A percentile compares a stretch with the other conserved stretches of the same genome.
Conservation (phyloP, 768 basidiomycete genomes). For the Mycena polygramma region DNA sequence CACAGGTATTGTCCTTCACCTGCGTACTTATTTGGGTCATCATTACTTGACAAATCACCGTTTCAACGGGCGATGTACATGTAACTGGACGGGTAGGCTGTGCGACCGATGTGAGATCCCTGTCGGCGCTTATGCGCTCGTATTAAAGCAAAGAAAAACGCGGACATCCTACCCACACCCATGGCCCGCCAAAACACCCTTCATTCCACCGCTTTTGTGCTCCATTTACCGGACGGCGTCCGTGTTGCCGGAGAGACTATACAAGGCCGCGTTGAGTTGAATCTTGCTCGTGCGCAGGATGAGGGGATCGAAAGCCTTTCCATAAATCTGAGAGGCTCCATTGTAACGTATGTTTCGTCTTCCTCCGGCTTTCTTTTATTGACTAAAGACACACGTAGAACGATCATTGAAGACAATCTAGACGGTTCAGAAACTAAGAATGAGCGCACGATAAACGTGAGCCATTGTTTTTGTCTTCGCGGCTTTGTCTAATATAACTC, state of each 20-base stretch:
- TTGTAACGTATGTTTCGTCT: conserved; percentile 26
- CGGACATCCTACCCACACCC: not conserved
- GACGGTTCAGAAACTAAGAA: conserved; percentile 29
- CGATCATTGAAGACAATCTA: conserved; percentile 23
- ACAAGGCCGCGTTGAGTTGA: conserved; percentile 26
- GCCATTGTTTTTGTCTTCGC: not conserved
- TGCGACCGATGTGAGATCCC: conserved; percentile 11
- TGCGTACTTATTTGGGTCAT: not conserved
- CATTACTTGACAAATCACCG: not conserved
- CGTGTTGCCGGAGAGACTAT: conserved; percentile 32
- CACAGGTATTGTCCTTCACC: not conserved
- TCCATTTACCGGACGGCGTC: conserved; percentile 23
- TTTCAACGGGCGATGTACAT: conserved; percentile 11
- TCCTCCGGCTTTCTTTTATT: not conserved
- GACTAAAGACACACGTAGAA: conserved; percentile 3
- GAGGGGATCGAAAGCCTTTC: conserved; percentile 29
- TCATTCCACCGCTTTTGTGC: conserved; percentile 19
- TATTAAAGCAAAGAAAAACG: conserved; percentile 7
- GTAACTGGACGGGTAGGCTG: not conserved
- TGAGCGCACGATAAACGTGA: conserved; percentile 24
- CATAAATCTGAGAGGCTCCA: conserved; percentile 25
- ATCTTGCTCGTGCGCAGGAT: conserved; percentile 30
- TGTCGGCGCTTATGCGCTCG: not conserved
- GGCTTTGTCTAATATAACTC: not conserved
- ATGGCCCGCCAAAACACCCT: conserved; percentile 26